A percentile compares a stretch with the other conserved stretches of the same genome.
phyloP scores from a whole-genome alignment of 192 early-diverging fungal genomes.

The Rhizoclosmatium sp. region DNA sequence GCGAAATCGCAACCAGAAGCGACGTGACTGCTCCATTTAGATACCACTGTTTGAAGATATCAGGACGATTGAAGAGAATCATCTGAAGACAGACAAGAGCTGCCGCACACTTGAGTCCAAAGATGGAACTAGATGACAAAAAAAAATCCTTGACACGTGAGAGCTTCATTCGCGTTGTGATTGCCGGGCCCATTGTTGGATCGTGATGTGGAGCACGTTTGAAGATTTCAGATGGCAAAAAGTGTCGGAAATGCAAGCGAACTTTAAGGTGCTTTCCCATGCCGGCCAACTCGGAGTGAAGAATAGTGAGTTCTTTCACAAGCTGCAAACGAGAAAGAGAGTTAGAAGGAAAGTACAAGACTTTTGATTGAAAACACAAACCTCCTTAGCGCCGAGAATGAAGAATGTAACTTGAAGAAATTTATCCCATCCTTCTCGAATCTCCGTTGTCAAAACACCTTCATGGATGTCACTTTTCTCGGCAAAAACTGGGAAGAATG shows the following conservation, averaged over 20 bases:
- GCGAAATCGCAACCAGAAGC: slow-evolving; percentile 32
- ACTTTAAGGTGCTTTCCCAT: not conserved
- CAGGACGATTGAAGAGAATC: slow-evolving; percentile 15
- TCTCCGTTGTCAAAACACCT: not conserved
- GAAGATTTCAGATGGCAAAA: not conserved
- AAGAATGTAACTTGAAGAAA: slow-evolving; percentile 28
- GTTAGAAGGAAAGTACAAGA: too few species aligned
- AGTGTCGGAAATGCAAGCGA: slow-evolving; percentile 13
- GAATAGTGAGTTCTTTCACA: slow-evolving; percentile 8
- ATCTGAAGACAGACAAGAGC: slow-evolving; percentile 14
- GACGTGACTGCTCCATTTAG: slow-evolving; percentile 19
- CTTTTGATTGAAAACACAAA: not conserved
- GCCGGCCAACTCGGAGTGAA: not conserved
- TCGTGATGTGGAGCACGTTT: not conserved
- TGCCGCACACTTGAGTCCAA: slow-evolving; percentile 21
- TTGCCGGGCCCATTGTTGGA: not conserved
- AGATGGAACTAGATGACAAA: slow-evolving; percentile 26
- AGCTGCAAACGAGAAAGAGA: slow-evolving; percentile 4
- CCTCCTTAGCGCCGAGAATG: slow-evolving; percentile 31
- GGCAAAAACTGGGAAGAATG: slow-evolving; percentile 7
- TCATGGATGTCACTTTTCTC: not conserved
- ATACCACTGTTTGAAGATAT: slow-evolving; percentile 33
- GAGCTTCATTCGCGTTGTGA: not conserved
- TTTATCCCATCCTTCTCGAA: slow-evolving; percentile 17
- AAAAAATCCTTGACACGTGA: slow-evolving; percentile 15